Conservation (phyloP, 768 basidiomycete species). For the Mycena galopus region DNA sequence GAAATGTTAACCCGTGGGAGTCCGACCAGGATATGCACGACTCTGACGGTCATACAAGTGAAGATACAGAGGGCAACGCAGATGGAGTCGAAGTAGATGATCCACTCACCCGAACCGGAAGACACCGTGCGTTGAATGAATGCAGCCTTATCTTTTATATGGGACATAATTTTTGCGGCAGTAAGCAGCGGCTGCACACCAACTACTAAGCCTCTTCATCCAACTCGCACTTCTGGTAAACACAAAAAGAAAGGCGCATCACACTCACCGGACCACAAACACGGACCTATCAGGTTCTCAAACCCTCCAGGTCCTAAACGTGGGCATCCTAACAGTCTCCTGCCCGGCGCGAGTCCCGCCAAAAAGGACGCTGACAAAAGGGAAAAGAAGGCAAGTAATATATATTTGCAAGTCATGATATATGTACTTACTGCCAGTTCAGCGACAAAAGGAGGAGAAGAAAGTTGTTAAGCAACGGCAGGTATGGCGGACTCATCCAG, state of each 20-base stretch:
- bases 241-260: background rate
- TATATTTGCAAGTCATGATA: too few species aligned
- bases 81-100: constrained; percentile 3
- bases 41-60: background rate
- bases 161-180: too few species aligned
- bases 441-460: background rate
- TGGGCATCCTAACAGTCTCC: constrained; percentile 3
- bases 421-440: too few species aligned
- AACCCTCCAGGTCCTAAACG: background rate
- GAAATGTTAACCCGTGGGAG: background rate
- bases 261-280: background rate
- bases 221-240: background rate
- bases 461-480: background rate
- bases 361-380: background rate
- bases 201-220: background rate
- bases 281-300: background rate
- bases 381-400: constrained; percentile 1
- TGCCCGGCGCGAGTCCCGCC: background rate
- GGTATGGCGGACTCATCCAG: background rate
- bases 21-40: background rate
- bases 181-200: constrained; percentile 2
- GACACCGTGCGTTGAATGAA: background rate
- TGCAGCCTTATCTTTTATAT: background rate
- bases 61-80: constrained; percentile 4
- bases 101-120: background rate